Percentiles rank a stretch among this genome's conserved stretches.
These are phyloP conservation scores for Fragaria nilgerrensis DNA, from an alignment of 306 rosid genomes.

Conservation along the genomic window DNA sequence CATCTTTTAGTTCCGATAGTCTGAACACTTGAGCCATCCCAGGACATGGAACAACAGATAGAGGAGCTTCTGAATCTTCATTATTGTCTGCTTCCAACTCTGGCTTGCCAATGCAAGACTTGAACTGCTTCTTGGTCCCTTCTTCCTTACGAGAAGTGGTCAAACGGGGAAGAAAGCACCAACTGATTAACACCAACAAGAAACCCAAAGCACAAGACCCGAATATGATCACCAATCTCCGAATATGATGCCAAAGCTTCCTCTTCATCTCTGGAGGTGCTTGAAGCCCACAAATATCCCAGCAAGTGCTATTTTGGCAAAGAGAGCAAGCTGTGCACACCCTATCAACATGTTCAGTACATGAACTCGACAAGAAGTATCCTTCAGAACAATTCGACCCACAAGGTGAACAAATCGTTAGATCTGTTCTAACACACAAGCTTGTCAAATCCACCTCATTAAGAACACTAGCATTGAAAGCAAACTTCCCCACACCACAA, in stretches of 20 bases:
- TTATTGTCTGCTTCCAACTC: constrained; percentile 52
- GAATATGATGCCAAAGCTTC: constrained; percentile 52
- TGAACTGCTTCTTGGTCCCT: constrained; percentile 46
- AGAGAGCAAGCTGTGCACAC: constrained; percentile 91
- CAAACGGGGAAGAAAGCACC: constrained; percentile 42
- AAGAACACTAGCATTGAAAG: constrained; percentile 75
- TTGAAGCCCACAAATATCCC: constrained; percentile 52
- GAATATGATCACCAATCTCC: constrained; percentile 40
- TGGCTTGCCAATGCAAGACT: constrained; percentile 55
- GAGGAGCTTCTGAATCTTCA: constrained; percentile 36
- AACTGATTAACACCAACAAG: constrained; percentile 47
- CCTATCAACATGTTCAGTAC: constrained; percentile 61
- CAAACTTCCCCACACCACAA: constrained; percentile 52
- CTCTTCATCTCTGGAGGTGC: constrained; percentile 36
- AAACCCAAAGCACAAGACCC: constrained; percentile 55
- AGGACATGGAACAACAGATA: constrained; percentile 52
- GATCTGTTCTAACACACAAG: constrained; percentile 63
- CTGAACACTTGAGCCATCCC: constrained; percentile 85
- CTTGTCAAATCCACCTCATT: constrained; percentile 69
- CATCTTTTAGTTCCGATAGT: constrained; percentile 85
- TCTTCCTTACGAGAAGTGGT: constrained; percentile 5
- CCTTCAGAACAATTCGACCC: constrained; percentile 80
- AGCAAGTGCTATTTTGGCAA: constrained; percentile 90
- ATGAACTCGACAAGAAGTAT: constrained; percentile 77
- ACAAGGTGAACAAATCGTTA: constrained; percentile 81